Base-by-base conservation (phyloP, 1,139 yeast genomes). In the Magnusiomyces starmeri region DNA sequence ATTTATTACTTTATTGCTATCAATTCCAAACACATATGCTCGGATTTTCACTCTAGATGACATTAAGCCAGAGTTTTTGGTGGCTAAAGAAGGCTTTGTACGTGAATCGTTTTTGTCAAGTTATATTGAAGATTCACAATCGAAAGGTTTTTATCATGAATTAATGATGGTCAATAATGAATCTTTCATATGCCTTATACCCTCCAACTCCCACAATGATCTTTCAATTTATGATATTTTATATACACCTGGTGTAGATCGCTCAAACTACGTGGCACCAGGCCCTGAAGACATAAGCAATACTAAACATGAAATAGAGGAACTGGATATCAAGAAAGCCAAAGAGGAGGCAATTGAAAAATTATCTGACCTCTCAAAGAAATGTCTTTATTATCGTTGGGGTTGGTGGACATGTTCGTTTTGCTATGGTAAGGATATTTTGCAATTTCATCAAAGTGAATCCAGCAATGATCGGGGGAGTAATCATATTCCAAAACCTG, bases 371-470 rank as follows among this genome's bases (percentile, higher is more conserved):
- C 69, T 52, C 49, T 65, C 41, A 46, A 63, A 65, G 7, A 57
- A 63, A 9, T 75, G 68, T 65, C 59, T 70, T 1, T 65, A 69
- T 43, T 73, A 71, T 32, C 57, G 66, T 4, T 69, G 72, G 14
- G 81, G 78, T 4, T 84, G 82, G 66, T 84, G 89, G 87, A 78
- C 81, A 1, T 81, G 79, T 61, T 78, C 75, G 1, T 76, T 76
- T 54, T 81, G 87, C 59, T 76, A 71, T 57, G 79, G 78, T 1
- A 75, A 72, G 51, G 75, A 76, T 49, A 65, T 83, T 24, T 69
- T 75, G n/a, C 92, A 84, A 60, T 81, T 75, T 63, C 84, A 80
- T 51, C 74, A 61, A 49, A 64, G 45, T 52, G 47, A 59, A 7
- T 20, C 46, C 14, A 21, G 40, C 10, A 16, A 29, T 12, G 29